phyloP scores from a whole-genome alignment of 805 yeast species.

The Lachancea kluyveri region DNA sequence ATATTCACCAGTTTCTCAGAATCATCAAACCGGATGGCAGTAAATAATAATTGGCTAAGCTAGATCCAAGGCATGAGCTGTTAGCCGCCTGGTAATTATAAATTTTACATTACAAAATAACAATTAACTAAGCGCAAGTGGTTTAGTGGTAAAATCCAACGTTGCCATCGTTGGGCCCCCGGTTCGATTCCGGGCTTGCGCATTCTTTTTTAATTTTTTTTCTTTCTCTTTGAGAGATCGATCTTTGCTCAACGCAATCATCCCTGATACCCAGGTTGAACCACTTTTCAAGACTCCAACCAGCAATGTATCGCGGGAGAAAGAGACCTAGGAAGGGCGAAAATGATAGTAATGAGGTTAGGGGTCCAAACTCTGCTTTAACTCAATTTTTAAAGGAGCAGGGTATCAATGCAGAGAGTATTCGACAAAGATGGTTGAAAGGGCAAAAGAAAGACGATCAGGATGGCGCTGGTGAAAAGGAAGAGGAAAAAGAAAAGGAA shows the following conservation, averaged over 20 bases:
- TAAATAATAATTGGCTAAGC: too few species aligned
- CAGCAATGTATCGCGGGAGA: constrained; percentile 11
- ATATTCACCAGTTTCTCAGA: too few species aligned
- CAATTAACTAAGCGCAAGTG: constrained; percentile 20
- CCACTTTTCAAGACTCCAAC: neutral
- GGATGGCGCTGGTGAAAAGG: constrained; percentile 6
- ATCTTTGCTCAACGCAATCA: too few species aligned
- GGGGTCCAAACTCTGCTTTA: constrained; percentile 74
- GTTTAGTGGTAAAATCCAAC: constrained; percentile 24
- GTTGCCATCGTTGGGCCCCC: constrained; percentile 25
- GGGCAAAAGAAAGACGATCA: constrained; percentile 20
- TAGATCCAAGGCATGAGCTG: too few species aligned
- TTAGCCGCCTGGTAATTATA: too few species aligned
- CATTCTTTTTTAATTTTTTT: constrained; percentile 9
- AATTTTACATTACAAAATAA: neutral
- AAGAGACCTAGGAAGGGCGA: constrained; percentile 19
- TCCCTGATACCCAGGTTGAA: neutral
- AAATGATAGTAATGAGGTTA: constrained; percentile 27
- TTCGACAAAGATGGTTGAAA: constrained; percentile 43
- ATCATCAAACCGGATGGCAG: too few species aligned
- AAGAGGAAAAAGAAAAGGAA: constrained; percentile 1
- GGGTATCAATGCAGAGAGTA: constrained; percentile 80
- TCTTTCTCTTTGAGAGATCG: too few species aligned
- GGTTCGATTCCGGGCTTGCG: constrained; percentile 26
- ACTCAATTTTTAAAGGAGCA: constrained; percentile 84